Conservation (phyloP, 1,284 basidiomycete genomes). For the Sporisorium graminicola region DNA sequence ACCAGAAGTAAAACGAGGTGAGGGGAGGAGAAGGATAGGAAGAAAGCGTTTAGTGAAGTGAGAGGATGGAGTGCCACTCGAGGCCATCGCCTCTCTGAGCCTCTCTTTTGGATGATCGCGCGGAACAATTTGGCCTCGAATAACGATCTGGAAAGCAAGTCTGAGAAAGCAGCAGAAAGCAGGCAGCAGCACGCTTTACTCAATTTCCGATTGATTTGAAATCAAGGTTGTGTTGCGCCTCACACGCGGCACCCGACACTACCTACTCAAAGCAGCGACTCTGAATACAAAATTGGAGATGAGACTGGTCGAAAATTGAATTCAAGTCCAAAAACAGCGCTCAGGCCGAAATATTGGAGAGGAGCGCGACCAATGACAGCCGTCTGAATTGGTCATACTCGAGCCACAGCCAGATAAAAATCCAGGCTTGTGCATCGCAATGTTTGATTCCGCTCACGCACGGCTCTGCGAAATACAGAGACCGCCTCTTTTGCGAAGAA, state of each 20-base stretch:
- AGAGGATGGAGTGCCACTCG: constrained; percentile 2
- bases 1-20: constrained; percentile 3
- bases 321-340: background rate
- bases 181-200: constrained; percentile 16
- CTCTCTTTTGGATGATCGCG: constrained; percentile 25
- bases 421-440: background rate
- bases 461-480: no score
- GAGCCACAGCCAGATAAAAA: background rate
- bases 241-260: background rate
- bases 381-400: constrained; percentile 47
- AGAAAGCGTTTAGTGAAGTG: constrained; percentile 8
- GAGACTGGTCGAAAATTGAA: constrained; percentile 11
- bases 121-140: constrained; percentile 15
- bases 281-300: background rate
- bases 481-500: constrained; percentile 8
- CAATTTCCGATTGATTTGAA: constrained; percentile 52
- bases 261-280: background rate
- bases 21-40: constrained; percentile 15
- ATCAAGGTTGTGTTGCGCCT: constrained; percentile 17
- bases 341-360: constrained; percentile 4
- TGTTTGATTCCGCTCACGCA: constrained; percentile 21
- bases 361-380: constrained; percentile 42
- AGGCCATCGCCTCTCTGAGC: background rate
- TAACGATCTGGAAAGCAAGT: constrained; percentile 12
- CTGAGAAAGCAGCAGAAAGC: constrained; percentile 10